Evolutionary conservation across 2,329 filamentous ascomycete species (phyloP).

Genomic region (Pseudogymnoascus sp.): DNA sequence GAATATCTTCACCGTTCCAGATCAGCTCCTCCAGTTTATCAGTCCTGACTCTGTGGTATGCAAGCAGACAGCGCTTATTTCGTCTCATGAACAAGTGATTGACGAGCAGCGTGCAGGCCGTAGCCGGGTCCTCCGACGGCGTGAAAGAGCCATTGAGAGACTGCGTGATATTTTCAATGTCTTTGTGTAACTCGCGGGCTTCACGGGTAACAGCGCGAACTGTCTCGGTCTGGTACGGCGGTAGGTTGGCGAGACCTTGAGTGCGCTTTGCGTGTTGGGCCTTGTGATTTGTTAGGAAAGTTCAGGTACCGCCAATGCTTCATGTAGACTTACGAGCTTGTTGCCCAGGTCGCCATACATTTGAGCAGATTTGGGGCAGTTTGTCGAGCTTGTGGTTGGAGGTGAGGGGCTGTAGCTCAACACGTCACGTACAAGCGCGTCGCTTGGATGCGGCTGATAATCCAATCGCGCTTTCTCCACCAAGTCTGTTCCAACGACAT

Average conservation of each 20-base stretch:
- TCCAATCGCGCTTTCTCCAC: slow-evolving; percentile 2
- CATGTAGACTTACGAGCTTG: slow-evolving; percentile 48
- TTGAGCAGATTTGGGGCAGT: slow-evolving; percentile 8
- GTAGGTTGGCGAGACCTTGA: slow-evolving; percentile 76
- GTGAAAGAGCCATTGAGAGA: slow-evolving; percentile 82
- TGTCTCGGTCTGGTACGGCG: slow-evolving; percentile 85
- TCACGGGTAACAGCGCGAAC: slow-evolving; percentile 83
- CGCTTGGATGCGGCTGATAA: not conserved
- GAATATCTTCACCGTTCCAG: slow-evolving; percentile 80
- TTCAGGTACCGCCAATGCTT: not conserved
- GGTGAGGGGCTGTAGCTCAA: not conserved
- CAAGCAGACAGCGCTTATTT: slow-evolving; percentile 91
- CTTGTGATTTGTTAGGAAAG: slow-evolving; percentile 37
- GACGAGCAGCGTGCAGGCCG: slow-evolving; percentile 81
- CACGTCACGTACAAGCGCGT: slow-evolving; percentile 8
- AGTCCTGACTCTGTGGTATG: slow-evolving; percentile 83
- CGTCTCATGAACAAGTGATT: slow-evolving; percentile 92
- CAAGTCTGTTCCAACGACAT: not conserved
- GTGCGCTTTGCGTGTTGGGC: slow-evolving; percentile 95
- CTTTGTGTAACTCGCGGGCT: slow-evolving; percentile 85
- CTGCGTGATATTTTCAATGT: slow-evolving; percentile 70
- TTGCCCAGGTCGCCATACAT: slow-evolving; percentile 69
- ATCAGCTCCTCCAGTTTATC: slow-evolving; percentile 91
- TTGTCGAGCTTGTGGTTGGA: slow-evolving; percentile 4
- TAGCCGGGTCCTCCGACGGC: slow-evolving; percentile 72